Percentiles rank a stretch among this genome's conserved stretches.
phyloP scores from a whole-genome alignment of 2,329 filamentous ascomycete genomes.

The Neopestalotiopsis sp. region DNA sequence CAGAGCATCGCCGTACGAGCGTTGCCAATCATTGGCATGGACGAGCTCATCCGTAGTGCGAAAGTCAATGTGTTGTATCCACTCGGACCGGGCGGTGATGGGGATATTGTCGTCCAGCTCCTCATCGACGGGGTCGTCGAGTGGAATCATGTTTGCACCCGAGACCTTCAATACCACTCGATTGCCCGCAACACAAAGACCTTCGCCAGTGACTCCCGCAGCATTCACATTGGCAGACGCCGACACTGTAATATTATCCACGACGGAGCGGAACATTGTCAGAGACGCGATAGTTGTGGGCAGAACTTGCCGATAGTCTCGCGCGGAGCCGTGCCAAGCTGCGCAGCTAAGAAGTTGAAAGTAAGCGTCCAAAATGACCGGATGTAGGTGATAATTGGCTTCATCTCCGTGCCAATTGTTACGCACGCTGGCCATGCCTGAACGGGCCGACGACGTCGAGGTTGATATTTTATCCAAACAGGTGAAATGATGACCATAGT shows the following conservation, averaged over 20 bases:
- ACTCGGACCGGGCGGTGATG: neutral
- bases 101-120: neutral
- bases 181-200: too few species aligned
- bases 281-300: neutral
- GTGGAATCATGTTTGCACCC: too few species aligned
- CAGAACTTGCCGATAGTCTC: too few species aligned
- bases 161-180: too few species aligned
- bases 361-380: neutral
- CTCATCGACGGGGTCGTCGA: neutral
- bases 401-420: neutral
- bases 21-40: neutral
- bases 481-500: constrained; percentile 6
- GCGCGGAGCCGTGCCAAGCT: neutral
- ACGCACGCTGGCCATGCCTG: neutral
- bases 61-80: neutral
- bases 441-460: neutral
- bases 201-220: too few species aligned
- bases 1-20: neutral
- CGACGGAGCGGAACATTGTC: neutral
- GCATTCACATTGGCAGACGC: neutral
- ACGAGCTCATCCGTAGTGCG: neutral
- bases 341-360: neutral
- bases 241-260: neutral
- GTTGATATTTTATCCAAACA: neutral
- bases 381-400: neutral